Percentiles rank a stretch among this genome's conserved stretches.
These are phyloP conservation scores for Penicillium sp. DNA, from an alignment of 2,329 filamentous ascomycete species.

Conservation along the genomic window DNA sequence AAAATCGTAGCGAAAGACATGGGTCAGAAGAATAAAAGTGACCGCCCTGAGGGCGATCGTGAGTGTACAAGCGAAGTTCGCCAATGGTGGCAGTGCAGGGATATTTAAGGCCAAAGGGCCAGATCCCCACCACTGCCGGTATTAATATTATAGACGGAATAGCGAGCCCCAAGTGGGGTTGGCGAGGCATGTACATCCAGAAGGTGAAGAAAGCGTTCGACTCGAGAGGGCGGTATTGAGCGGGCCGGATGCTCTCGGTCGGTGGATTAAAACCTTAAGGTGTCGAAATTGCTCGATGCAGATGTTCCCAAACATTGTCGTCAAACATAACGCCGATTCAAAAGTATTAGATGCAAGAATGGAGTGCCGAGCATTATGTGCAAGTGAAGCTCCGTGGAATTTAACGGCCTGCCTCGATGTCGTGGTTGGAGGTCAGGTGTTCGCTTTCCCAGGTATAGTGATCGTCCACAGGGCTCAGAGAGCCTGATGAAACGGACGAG, in stretches of 20 bases:
- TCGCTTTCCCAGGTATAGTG: conserved; percentile 51
- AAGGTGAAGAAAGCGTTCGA: conserved; percentile 24
- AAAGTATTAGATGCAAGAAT: conserved; percentile 32
- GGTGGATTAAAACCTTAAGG: conserved; percentile 39
- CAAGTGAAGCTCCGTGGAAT: conserved; percentile 13
- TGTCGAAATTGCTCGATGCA: conserved; percentile 43
- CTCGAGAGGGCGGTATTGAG: conserved; percentile 24
- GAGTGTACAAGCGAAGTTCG: conserved; percentile 44
- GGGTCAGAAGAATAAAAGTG: conserved; percentile 31
- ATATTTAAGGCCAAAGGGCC: conserved; percentile 16
- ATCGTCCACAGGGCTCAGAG: conserved; percentile 64
- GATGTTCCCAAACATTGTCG: conserved; percentile 37
- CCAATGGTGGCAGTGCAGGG: conserved; percentile 26
- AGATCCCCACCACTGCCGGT: conserved; percentile 27
- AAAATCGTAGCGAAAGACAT: conserved; percentile 37
- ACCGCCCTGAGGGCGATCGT: conserved; percentile 17
- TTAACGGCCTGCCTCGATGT: conserved; percentile 43
- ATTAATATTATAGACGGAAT: conserved; percentile 46
- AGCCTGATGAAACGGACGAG: conserved; percentile 70
- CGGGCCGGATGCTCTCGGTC: conserved; percentile 25
- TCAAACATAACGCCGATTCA: conserved; percentile 41
- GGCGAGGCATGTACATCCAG: conserved; percentile 42
- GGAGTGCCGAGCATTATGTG: conserved; percentile 24
- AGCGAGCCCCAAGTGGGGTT: conserved; percentile 17
- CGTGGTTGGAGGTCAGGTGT: conserved; percentile 38